These are phyloP conservation scores for Graphilbum ipis-grandicollis DNA, from an alignment of 2,329 filamentous ascomycete genomes.

Conservation along the genomic window DNA sequence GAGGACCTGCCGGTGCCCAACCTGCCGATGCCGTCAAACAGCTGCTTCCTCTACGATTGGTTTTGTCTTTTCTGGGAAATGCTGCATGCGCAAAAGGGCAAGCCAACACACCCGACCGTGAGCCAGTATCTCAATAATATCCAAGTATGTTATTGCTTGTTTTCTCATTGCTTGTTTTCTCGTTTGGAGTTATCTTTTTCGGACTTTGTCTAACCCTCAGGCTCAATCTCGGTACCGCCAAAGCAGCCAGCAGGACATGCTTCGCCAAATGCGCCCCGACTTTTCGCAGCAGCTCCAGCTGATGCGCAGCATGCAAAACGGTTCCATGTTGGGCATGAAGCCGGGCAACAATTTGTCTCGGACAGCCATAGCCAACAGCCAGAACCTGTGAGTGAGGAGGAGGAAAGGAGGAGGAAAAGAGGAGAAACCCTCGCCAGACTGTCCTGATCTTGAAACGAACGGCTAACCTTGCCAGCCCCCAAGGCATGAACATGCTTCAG, in stretches of 20 bases:
- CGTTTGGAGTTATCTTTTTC: no score
- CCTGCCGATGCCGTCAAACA: slow-evolving; percentile 48
- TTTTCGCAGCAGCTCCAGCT: slow-evolving; percentile 40
- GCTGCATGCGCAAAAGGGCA: slow-evolving; percentile 64
- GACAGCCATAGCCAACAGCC: slow-evolving; percentile 63
- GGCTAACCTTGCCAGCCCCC: slow-evolving; percentile 41
- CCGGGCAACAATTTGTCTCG: slow-evolving; percentile 48
- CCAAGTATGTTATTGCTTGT: slow-evolving; percentile 43
- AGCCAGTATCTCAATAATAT: slow-evolving; percentile 66
- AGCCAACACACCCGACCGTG: slow-evolving; percentile 44
- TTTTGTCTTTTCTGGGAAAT: slow-evolving; percentile 97
- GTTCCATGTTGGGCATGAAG: slow-evolving; percentile 39
- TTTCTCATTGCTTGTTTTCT: no score
- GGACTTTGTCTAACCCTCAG: no score
- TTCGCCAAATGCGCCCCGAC: slow-evolving; percentile 53
- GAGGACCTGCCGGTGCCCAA: slow-evolving; percentile 65
- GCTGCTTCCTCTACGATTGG: slow-evolving; percentile 91
- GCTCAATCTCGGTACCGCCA: slow-evolving; percentile 57
- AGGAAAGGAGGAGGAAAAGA: no score
- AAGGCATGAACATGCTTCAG: slow-evolving; percentile 56
- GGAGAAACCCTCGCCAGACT: no score
- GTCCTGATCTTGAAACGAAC: no score
- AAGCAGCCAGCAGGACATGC: slow-evolving; percentile 58
- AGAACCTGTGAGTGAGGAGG: no score
- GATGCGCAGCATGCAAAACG: slow-evolving; percentile 51